These are phyloP conservation scores for Aristolochia fimbriata DNA, from an alignment of 164 flowering plant species.

Conservation along the genomic window DNA sequence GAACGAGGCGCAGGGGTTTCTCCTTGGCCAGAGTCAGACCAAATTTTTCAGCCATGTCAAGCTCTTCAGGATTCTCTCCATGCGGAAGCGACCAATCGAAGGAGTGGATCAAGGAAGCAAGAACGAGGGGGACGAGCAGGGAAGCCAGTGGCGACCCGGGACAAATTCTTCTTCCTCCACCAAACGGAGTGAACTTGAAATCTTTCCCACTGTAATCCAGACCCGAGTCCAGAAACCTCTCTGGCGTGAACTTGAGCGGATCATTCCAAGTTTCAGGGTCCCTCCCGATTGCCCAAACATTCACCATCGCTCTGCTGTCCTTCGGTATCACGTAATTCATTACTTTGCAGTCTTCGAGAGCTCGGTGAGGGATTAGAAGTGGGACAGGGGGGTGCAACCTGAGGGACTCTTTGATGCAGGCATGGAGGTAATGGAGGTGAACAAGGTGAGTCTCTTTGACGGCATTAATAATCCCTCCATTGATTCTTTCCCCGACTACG, in stretches of 20 bases:
- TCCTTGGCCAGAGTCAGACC: conserved; percentile 12
- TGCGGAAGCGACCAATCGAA: conserved; percentile 14
- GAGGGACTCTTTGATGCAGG: conserved; percentile 17
- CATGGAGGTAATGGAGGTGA: conserved; percentile 14
- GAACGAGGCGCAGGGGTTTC: conserved; percentile 8
- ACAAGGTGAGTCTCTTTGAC: conserved; percentile 11
- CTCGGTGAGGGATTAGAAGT: conserved; percentile 16
- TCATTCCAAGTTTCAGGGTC: conserved; percentile 18
- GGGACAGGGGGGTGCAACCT: conserved; percentile 22
- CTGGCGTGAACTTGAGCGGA: conserved; percentile 16
- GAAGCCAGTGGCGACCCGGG: conserved; percentile 15
- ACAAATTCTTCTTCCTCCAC: conserved; percentile 19
- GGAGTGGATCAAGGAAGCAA: conserved; percentile 14
- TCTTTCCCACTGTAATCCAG: conserved; percentile 21
- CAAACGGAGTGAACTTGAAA: conserved; percentile 22
- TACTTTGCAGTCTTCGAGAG: conserved; percentile 12
- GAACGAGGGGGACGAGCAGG: conserved; percentile 5
- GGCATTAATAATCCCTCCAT: neutral
- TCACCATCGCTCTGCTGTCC: conserved; percentile 15
- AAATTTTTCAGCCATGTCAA: conserved; percentile 18
- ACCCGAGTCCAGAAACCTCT: conserved; percentile 15
- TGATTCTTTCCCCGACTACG: neutral
- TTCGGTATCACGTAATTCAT: conserved; percentile 20
- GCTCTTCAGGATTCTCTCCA: conserved; percentile 6
- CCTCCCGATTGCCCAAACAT: conserved; percentile 21